phyloP scores from a whole-genome alignment of 192 early-diverging fungal genomes.

The Coemansia aciculifera region DNA sequence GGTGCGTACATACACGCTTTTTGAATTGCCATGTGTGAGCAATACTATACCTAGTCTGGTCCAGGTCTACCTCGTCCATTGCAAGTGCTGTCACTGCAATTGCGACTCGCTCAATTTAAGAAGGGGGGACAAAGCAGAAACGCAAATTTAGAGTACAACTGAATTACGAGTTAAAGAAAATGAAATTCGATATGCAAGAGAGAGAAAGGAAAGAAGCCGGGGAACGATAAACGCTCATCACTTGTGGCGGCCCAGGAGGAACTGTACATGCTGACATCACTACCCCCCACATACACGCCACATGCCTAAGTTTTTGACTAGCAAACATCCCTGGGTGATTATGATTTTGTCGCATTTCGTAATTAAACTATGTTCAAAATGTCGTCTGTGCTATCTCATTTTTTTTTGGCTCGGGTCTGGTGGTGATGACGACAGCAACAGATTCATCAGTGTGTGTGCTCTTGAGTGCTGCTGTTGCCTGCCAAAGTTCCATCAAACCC shows the following conservation, averaged over 20 bases:
- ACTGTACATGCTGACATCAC: constrained; percentile 1
- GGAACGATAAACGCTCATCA: not conserved
- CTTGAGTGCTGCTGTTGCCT: not conserved
- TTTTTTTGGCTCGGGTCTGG: not conserved
- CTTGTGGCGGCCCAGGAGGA: not conserved
- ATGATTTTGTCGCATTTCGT: not conserved
- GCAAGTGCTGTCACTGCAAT: not conserved
- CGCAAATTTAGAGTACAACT: not conserved
- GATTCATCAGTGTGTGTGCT: not conserved
- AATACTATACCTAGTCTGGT: constrained; percentile 1
- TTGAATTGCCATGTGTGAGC: not conserved
- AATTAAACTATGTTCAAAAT: not conserved
- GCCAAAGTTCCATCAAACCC: not conserved
- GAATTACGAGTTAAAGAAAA: not conserved
- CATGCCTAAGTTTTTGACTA: not conserved
- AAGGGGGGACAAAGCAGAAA: not conserved
- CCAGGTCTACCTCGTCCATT: constrained; percentile 4
- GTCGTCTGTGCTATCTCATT: not conserved
- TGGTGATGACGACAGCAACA: not conserved
- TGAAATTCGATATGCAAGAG: not conserved
- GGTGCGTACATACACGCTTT: not conserved
- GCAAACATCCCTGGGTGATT: not conserved
- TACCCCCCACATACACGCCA: not conserved
- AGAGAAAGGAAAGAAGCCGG: not conserved
- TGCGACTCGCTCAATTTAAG: not conserved